A percentile compares a stretch with the other conserved stretches of the same genome.
Evolutionary conservation across 2,329 filamentous ascomycete genomes (phyloP).

Genomic region (Chrysoporthe cubensis): DNA sequence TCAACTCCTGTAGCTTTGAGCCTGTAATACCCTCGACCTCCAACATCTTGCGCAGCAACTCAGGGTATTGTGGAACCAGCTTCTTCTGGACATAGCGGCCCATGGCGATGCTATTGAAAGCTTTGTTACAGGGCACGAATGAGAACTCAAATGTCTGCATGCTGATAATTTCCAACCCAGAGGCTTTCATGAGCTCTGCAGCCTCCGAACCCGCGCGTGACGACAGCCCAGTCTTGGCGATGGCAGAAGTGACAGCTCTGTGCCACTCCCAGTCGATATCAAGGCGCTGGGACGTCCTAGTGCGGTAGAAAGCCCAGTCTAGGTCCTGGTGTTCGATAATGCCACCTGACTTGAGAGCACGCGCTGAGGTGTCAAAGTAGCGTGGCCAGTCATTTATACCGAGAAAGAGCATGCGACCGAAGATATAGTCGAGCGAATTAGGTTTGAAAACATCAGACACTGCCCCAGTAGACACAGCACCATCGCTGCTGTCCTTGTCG

Average conservation of each 20-base stretch:
- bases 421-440: neutral
- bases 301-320: constrained; percentile 3
- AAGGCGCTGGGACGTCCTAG: neutral
- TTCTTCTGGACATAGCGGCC: neutral
- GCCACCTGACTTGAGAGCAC: neutral
- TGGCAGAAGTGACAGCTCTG: neutral
- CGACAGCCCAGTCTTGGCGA: neutral
- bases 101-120: neutral
- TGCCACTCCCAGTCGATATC: neutral
- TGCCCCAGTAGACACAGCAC: neutral
- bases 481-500: neutral
- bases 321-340: neutral
- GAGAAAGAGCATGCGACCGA: constrained; percentile 3
- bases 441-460: neutral
- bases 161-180: neutral
- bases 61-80: neutral
- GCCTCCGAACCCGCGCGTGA: neutral
- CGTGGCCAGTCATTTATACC: neutral
- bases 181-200: neutral
- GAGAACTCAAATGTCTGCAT: neutral
- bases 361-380: neutral
- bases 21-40: neutral
- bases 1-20: neutral
- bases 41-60: neutral
- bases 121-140: neutral